Evolutionary conservation across 176 grass and related monocot species (phyloP).

Genomic region (Hyparrhenia diplandra): DNA sequence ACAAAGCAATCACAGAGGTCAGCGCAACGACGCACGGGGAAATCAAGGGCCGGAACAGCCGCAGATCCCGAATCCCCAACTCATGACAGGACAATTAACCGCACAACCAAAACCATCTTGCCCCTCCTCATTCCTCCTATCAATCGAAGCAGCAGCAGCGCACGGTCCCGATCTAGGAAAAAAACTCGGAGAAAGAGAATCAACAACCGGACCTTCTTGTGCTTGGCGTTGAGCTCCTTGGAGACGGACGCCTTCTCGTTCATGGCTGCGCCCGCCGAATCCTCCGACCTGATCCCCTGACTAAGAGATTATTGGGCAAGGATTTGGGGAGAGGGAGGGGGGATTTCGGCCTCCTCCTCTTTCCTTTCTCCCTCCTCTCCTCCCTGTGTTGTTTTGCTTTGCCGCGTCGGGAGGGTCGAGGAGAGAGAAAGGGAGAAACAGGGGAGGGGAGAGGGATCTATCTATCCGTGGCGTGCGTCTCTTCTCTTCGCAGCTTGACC

Average conservation of each 20-base stretch:
- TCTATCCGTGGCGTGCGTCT: slow-evolving; percentile 31
- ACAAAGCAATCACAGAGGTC: background rate
- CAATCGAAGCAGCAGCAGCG: background rate
- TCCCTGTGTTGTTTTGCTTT: slow-evolving; percentile 4
- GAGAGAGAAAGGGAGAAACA: slow-evolving; percentile 23
- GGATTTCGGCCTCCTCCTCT: background rate
- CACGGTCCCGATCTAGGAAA: slow-evolving; percentile 23
- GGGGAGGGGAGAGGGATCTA: slow-evolving; percentile 24
- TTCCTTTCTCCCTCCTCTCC: slow-evolving; percentile 6
- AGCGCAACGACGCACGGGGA: background rate
- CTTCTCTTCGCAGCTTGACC: slow-evolving; percentile 34
- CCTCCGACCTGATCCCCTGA: background rate
- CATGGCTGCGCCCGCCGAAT: slow-evolving; percentile 48
- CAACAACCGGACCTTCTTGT: slow-evolving; percentile 63
- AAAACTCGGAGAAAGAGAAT: background rate
- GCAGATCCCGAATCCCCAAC: slow-evolving; percentile 31
- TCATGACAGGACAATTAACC: background rate
- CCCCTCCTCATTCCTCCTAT: background rate
- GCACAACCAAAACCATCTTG: background rate
- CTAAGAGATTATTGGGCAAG: background rate
- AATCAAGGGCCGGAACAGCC: background rate
- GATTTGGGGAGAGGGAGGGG: background rate
- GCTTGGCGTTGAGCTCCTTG: slow-evolving; percentile 95
- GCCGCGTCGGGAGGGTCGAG: slow-evolving; percentile 36
- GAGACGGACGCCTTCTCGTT: slow-evolving; percentile 93